Base-by-base conservation (phyloP, 148 eudicot genomes). In the Rhododendron griersonianum region DNA sequence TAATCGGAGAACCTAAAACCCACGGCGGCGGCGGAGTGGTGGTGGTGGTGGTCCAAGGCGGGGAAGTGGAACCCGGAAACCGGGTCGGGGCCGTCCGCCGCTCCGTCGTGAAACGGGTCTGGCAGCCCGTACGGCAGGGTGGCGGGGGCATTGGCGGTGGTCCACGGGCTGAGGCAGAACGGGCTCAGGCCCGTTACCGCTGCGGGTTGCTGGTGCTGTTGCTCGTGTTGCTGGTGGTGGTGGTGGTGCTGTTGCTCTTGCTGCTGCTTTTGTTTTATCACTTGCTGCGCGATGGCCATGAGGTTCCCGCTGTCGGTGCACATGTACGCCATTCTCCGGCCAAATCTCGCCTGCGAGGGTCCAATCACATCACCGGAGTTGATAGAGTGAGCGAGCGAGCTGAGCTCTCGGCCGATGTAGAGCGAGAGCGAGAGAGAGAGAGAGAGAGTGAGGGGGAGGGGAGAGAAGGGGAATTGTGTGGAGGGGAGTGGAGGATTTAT, bases 221-320 rank as follows among this genome's bases (percentile, higher is more conserved):
- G 94, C 1, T 95, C 89, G 39, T 30, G 48, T 21, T 89, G 89
- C 1, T 91, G 74, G 37, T 95, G 90, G 76, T 30, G 13, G 41
- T 39, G 76, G 19, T 89, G 89, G 0, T 90, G 92, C 19, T 92
- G 93, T 16, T 95, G 92, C 41, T 95, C 90, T 81, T 95, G 96
- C 28, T 93, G 93, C 45, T 96, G 98, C 86, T 95, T 92, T 71
- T 96, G 98, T 11, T 93, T 89, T 76, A 96, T 94, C 82, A 96
- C 93, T 91, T 95, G 98, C 78, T 96, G 98, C 6, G 98, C 99
- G 0, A 96, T 95, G 5, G 99, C 98, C 99, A 96, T 96, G 63
- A 96, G 97, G 85, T 96, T 96, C 21, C 99, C 99, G 82, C 96
- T 96, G 88, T 96, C 98, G 39, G 95, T 88, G 84, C 99, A 96